A percentile compares a stretch with the other conserved stretches of the same genome.
phyloP scores from a whole-genome alignment of 768 basidiomycete species.

The Trametes cingulata region DNA sequence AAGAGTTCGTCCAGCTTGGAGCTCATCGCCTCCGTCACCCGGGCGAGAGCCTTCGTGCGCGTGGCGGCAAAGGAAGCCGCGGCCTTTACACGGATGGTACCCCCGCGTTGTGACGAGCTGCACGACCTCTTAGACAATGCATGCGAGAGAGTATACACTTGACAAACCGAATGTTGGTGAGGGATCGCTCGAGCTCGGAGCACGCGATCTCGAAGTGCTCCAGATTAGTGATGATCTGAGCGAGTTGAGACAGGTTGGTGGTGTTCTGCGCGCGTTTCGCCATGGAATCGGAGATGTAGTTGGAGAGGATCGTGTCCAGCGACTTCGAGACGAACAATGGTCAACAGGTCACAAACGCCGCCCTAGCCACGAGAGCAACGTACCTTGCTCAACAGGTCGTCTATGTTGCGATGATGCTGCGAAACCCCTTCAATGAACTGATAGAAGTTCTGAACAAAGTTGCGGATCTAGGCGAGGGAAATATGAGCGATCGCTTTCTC shows the following conservation, averaged over 20 bases:
- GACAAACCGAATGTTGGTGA: constrained; percentile 76
- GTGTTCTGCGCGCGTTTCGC: constrained; percentile 71
- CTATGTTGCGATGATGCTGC: constrained; percentile 88
- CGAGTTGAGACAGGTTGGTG: constrained; percentile 84
- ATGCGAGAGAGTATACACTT: background rate
- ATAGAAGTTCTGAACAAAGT: constrained; percentile 93
- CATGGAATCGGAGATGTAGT: constrained; percentile 76
- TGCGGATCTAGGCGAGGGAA: constrained; percentile 59
- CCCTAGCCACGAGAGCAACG: background rate
- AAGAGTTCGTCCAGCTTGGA: constrained; percentile 96
- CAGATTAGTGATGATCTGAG: constrained; percentile 89
- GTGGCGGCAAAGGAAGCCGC: constrained; percentile 67
- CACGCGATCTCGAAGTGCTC: constrained; percentile 90
- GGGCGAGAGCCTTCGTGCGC: constrained; percentile 64
- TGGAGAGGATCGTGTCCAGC: constrained; percentile 78
- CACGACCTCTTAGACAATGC: background rate
- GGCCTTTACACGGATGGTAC: constrained; percentile 70
- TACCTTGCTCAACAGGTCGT: constrained; percentile 89
- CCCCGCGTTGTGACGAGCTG: constrained; percentile 83
- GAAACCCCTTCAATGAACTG: constrained; percentile 94
- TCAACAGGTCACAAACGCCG: constrained; percentile 4
- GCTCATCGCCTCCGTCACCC: constrained; percentile 80
- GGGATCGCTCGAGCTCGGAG: constrained; percentile 77
- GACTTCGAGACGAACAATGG: constrained; percentile 50
- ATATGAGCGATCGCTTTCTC: background rate